Evolutionary conservation across 768 basidiomycete species (phyloP), one percentile per base, ranked within the genome.

Genomic region (Lentinula guzmanii): DNA sequence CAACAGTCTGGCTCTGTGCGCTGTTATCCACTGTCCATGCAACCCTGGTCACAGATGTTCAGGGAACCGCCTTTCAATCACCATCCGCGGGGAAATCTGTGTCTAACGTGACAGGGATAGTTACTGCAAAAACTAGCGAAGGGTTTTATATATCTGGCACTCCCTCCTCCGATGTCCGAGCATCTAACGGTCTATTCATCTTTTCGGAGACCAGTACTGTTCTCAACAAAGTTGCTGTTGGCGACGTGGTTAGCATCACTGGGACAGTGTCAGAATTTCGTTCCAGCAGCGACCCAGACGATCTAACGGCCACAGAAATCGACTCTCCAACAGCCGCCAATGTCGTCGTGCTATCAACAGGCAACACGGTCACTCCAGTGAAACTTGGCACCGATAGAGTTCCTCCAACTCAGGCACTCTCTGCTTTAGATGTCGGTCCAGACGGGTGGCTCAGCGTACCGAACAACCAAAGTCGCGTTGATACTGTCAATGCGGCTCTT

Each of bases 371-470:
- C 28, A 71, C 67, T 0, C 82, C 84, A 11, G 66, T 86, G 6
- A 70, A 86, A 31, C 76, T 87, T 13, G 84, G 84, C 9, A 70
- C 71, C 52, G 81, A 85, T 63, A 76, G 83, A 58, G 76, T 66
- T 10, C 86, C 85, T 2, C 85, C 85, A 0, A 83, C 77, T 4
- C 75, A 77, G 46, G 68, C 74, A 10, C 73, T 82, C 35, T 79
- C 80, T 28, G 68, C 76, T n/a, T 72, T 84, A 13, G 86, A 87
- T 65, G 65, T 66, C 21, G 84, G 83, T 4, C 65, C 68, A 0
- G 85, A 85, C 70, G 83, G 84, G 0, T 84, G 79, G 70, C 74
- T 86, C 2, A 79, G 80, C 8, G 75, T 79, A 1, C 86, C 86
- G 10, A 83, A 80, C 67, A 86, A 86, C 64, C 69, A 73, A 15